phyloP scores from a whole-genome alignment of 495 filamentous ascomycete genomes.

The Aspergillus indologenus region DNA sequence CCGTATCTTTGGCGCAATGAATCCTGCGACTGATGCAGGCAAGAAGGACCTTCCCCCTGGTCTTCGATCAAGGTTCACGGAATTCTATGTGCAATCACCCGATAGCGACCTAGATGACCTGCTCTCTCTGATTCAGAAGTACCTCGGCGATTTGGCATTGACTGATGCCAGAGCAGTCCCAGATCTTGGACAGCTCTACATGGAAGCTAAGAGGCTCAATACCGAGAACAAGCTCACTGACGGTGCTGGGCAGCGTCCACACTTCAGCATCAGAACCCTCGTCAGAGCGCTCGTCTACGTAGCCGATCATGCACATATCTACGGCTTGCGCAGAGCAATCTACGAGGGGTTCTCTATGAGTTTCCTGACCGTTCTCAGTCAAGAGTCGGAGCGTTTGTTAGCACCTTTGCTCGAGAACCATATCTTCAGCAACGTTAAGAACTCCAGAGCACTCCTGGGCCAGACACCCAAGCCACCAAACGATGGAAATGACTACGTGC shows the following conservation, averaged over 20 bases:
- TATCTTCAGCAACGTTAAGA: constrained; percentile 64
- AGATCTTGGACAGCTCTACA: constrained; percentile 80
- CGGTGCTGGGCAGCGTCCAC: constrained; percentile 86
- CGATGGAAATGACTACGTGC: constrained; percentile 76
- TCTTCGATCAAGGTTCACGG: constrained; percentile 83
- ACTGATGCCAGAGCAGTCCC: constrained; percentile 63
- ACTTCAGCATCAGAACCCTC: constrained; percentile 94
- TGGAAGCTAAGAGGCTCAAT: constrained; percentile 78
- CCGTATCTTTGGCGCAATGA: constrained; percentile 97
- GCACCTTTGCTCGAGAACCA: constrained; percentile 77
- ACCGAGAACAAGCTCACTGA: constrained; percentile 83
- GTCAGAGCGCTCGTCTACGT: constrained; percentile 87
- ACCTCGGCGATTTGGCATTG: constrained; percentile 67
- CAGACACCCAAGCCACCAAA: constrained; percentile 70
- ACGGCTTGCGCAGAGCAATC: constrained; percentile 81
- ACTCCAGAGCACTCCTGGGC: constrained; percentile 64
- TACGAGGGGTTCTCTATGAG: constrained; percentile 99
- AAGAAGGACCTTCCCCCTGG: constrained; percentile 90
- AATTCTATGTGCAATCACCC: constrained; percentile 86
- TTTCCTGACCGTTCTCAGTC: constrained; percentile 81
- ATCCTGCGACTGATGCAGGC: constrained; percentile 94
- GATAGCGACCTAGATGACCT: constrained; percentile 82
- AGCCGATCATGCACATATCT: constrained; percentile 74
- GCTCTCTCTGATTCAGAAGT: constrained; percentile 77
- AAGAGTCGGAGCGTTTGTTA: constrained; percentile 72